Evolutionary conservation across 805 yeast species (phyloP).

Genomic region (Yamadazyma kitorensis): DNA sequence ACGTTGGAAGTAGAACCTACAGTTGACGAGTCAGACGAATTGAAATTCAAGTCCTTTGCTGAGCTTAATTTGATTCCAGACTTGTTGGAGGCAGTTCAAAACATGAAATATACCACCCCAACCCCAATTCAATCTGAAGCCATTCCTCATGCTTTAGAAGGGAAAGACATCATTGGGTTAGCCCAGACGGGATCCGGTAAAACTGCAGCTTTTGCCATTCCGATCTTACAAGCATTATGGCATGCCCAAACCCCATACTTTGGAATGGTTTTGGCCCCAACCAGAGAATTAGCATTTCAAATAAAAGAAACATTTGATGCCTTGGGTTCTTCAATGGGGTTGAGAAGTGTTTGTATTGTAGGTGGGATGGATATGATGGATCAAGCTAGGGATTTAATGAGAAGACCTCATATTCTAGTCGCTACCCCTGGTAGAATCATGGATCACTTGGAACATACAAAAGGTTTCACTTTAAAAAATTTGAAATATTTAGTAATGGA

Average conservation of each 20-base stretch:
- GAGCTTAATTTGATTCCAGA: constrained; percentile 73
- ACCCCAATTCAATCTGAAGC: constrained; percentile 93
- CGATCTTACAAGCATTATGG: constrained; percentile 88
- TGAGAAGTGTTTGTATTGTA: constrained; percentile 83
- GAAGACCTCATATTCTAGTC: constrained; percentile 90
- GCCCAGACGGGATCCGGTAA: constrained; percentile 99
- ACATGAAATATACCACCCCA: constrained; percentile 73
- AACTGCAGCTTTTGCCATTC: constrained; percentile 97
- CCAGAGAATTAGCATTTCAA: constrained; percentile 82
- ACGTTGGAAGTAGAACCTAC: constrained; percentile 1
- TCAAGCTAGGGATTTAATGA: constrained; percentile 89
- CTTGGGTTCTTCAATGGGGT: constrained; percentile 86
- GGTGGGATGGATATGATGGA: constrained; percentile 99
- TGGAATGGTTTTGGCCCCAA: constrained; percentile 85
- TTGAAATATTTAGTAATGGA: constrained; percentile 87
- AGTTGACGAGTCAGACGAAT: constrained; percentile 12
- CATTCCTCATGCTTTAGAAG: constrained; percentile 86
- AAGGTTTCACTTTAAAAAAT: constrained; percentile 79
- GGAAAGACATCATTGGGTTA: constrained; percentile 90
- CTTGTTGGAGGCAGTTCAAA: constrained; percentile 73
- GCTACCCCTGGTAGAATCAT: constrained; percentile 94
- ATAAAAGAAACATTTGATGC: constrained; percentile 96
- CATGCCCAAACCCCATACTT: constrained; percentile 83
- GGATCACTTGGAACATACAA: constrained; percentile 91
- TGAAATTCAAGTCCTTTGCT: constrained; percentile 40